phyloP scores from a whole-genome alignment of 169 alveolate genomes.

The Plasmodium relictum region DNA sequence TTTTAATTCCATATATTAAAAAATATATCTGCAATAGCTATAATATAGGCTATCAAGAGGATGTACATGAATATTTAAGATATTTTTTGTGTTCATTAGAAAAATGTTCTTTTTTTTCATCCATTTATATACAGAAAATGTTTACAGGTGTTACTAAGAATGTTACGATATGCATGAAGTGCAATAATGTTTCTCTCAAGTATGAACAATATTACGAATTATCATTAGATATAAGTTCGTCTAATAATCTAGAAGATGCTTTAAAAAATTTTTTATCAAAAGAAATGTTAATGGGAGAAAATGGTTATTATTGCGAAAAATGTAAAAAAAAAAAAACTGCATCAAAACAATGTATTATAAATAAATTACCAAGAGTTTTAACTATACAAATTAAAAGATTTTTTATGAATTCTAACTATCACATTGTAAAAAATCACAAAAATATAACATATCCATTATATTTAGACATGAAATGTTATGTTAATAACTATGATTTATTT shows the following conservation, averaged over 20 bases:
- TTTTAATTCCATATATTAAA: constrained; percentile 75
- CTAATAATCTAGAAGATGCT: constrained; percentile 79
- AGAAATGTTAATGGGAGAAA: constrained; percentile 78
- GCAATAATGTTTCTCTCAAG: constrained; percentile 82
- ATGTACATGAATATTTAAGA: constrained; percentile 82
- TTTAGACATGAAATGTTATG: constrained; percentile 63
- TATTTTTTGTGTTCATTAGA: constrained; percentile 81
- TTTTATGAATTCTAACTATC: constrained; percentile 53
- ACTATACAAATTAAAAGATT: constrained; percentile 82
- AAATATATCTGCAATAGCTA: constrained; percentile 81
- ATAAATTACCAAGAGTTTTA: constrained; percentile 81
- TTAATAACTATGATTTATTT: constrained; percentile 49
- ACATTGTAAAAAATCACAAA: constrained; percentile 55
- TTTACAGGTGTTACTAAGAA: constrained; percentile 59
- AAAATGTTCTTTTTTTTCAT: constrained; percentile 77
- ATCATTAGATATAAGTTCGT: constrained; percentile 80
- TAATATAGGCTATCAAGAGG: constrained; percentile 83
- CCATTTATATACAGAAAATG: constrained; percentile 64
- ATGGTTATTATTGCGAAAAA: constrained; percentile 82
- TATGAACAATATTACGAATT: constrained; percentile 84
- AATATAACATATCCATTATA: constrained; percentile 57
- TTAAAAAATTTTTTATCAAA: constrained; percentile 69
- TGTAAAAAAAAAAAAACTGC: constrained; percentile 82
- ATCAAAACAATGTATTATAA: constrained; percentile 81
- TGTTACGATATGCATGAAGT: constrained; percentile 65